phyloP scores from a whole-genome alignment of 1,139 yeast species.

The Pichia inconspicua region DNA sequence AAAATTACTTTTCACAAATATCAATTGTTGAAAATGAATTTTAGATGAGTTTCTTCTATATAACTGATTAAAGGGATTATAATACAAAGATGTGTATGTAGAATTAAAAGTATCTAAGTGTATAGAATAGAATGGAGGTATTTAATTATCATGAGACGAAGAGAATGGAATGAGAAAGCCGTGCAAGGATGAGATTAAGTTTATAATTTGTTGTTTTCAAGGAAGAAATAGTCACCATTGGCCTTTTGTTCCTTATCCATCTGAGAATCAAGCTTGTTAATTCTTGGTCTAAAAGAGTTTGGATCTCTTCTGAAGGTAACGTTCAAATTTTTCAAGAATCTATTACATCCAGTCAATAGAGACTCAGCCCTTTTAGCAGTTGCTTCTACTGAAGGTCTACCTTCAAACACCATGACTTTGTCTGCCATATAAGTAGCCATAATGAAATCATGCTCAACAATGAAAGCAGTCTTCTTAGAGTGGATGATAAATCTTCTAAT shows the following conservation, averaged over 20 bases:
- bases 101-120: neutral
- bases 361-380: constrained; percentile 84
- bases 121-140: neutral
- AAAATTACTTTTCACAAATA: too few relatives aligned
- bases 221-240: constrained; percentile 89
- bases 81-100: neutral
- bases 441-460: constrained; percentile 99
- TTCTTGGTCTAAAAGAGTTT: constrained; percentile 94
- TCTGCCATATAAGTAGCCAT: constrained; percentile 99
- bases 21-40: too few relatives aligned
- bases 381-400: constrained; percentile 80
- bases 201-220: constrained; percentile 56
- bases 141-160: neutral
- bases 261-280: constrained; percentile 93
- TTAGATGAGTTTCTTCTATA: too few relatives aligned
- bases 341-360: constrained; percentile 91
- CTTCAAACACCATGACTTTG: constrained; percentile 96
- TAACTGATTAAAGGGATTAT: neutral
- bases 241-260: constrained; percentile 96
- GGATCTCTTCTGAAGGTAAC: constrained; percentile 99
- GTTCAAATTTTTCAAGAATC: constrained; percentile 90
- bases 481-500: constrained; percentile 94
- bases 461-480: constrained; percentile 93
- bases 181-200: neutral
- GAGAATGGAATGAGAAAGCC: neutral